phyloP scores from a whole-genome alignment of 306 rosid species.

The Senna siamea region DNA sequence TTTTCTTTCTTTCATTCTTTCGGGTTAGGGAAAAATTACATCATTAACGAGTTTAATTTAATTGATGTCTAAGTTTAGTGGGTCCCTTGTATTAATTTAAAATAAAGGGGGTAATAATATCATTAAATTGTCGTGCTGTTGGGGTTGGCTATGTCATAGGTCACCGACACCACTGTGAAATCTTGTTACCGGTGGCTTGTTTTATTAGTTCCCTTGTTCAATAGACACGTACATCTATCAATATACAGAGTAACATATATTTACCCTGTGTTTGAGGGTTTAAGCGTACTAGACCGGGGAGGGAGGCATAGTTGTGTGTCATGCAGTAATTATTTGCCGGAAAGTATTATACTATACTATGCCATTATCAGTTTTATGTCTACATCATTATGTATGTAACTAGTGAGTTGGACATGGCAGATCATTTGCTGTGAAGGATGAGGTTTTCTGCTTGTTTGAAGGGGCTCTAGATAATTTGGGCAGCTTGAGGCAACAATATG shows the following conservation, averaged over 20 bases:
- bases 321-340: no score
- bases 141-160: no score
- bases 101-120: not conserved
- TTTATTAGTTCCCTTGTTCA: not conserved
- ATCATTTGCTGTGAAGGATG: slow-evolving; percentile 96
- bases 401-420: slow-evolving; percentile 51
- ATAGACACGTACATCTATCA: not conserved
- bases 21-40: not conserved
- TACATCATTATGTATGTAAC: not conserved
- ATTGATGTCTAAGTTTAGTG: not conserved
- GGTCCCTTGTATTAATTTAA: not conserved
- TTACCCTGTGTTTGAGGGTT: not conserved
- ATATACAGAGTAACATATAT: not conserved
- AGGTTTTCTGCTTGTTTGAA: slow-evolving; percentile 91
- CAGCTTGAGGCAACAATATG: slow-evolving; percentile 89
- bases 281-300: no score
- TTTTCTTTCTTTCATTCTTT: no score
- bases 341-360: not conserved
- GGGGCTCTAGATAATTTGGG: slow-evolving; percentile 95
- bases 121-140: no score
- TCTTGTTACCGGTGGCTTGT: not conserved
- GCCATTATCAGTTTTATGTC: not conserved
- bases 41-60: not conserved
- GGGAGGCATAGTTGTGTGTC: no score
- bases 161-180: no score